Evolutionary conservation across 2,329 filamentous ascomycete genomes (phyloP).

Genomic region (Dactylellina cionopaga): DNA sequence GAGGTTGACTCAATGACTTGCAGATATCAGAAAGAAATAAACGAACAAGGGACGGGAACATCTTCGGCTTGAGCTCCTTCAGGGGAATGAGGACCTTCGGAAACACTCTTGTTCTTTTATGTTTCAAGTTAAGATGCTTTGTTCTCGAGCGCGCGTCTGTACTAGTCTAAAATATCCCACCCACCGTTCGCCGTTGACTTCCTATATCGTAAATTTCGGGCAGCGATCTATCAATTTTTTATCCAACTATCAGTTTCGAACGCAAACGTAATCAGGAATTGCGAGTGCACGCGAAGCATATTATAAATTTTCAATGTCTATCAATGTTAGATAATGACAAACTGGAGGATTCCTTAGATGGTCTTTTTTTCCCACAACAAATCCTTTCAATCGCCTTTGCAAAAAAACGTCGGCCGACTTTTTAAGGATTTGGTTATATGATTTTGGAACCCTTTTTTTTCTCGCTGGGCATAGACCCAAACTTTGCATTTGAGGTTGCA

Average conservation of each 20-base stretch:
- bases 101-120: constrained; percentile 20
- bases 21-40: constrained; percentile 25
- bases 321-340: not conserved
- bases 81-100: constrained; percentile 20
- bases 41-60: constrained; percentile 47
- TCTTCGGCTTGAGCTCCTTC: constrained; percentile 52
- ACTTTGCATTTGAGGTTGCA: constrained; percentile 26
- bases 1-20: constrained; percentile 4
- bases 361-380: too few relatives aligned
- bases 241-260: constrained; percentile 11
- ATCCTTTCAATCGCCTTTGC: not conserved
- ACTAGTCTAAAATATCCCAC: not conserved
- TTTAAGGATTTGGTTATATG: too few relatives aligned
- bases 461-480: not conserved
- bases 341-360: not conserved
- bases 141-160: constrained; percentile 31
- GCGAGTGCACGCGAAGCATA: not conserved
- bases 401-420: not conserved
- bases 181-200: constrained; percentile 21
- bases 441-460: too few relatives aligned
- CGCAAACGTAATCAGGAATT: constrained; percentile 41
- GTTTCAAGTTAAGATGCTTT: constrained; percentile 40
- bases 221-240: constrained; percentile 51
- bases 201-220: constrained; percentile 30
- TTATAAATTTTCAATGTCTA: not conserved